Evolutionary conservation across 371 early-diverging fungal species (phyloP).

Genomic region (Mucor racemosus): DNA sequence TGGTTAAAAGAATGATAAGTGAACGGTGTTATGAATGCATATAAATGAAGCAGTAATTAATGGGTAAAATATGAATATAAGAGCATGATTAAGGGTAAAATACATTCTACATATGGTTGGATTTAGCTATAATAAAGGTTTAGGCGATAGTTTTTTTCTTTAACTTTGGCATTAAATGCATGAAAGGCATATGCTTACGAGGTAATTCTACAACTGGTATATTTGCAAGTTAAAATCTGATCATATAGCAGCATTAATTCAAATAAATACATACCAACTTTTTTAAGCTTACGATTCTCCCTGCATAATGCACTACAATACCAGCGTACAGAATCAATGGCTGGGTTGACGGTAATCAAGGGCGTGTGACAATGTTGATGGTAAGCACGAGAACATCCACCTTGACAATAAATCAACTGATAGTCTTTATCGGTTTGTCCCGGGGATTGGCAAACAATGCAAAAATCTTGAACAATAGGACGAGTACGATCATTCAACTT

Average conservation of each 20-base stretch:
- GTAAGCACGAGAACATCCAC: constrained; percentile 69
- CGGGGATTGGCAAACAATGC: constrained; percentile 33
- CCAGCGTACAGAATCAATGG: constrained; percentile 54
- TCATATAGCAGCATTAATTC: background rate
- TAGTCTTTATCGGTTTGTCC: constrained; percentile 31
- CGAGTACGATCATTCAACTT: constrained; percentile 69
- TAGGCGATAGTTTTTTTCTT: constrained; percentile 9
- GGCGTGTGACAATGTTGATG: constrained; percentile 61
- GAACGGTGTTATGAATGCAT: no score
- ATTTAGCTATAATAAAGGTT: background rate
- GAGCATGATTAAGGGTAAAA: no score
- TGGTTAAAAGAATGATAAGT: no score
- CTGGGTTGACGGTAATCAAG: constrained; percentile 47
- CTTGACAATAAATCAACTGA: constrained; percentile 25
- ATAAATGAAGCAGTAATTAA: no score
- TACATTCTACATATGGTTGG: background rate
- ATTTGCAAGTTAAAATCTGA: constrained; percentile 1
- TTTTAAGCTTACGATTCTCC: constrained; percentile 62
- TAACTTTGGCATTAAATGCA: constrained; percentile 33
- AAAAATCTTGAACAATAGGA: constrained; percentile 78
- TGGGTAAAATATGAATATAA: no score
- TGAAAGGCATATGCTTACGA: constrained; percentile 62
- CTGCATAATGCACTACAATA: constrained; percentile 71
- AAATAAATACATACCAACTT: constrained; percentile 45
- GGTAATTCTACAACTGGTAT: constrained; percentile 59